Base-by-base conservation (phyloP, 441 rosid species). In the Adansonia madagascariensis region DNA sequence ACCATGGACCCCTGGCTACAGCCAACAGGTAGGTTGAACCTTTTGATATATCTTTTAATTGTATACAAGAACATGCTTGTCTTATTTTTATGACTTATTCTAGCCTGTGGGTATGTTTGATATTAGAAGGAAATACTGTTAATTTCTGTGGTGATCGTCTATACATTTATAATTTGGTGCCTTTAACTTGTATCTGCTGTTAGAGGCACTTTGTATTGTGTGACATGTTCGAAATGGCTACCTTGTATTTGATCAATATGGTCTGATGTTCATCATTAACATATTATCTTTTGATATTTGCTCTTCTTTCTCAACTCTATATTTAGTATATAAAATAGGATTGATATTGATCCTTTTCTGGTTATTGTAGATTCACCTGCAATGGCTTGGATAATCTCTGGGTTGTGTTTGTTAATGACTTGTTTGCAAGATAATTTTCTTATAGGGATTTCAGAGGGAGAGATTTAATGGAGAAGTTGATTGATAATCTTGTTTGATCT, bases 1-100 rank as follows among this genome's bases (percentile, higher is more conserved):
- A 49, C 97, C 88, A 44, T 89, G 91, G 92, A 80, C 88, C 81
- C 91, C 97, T n/a, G 89, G 86, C 76, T 94, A 91, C 86, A 83
- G 86, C 75, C 99, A 95, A 79, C 99, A 88, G 87, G 93, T 93
- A 77, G 24, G 6, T 69, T 64, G 59, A 8, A 12, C 64, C 8
- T 49, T 73, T 41, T 12, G 22, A 41, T 57, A 18, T 57, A 17
- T 17, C 15, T 57, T 57, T 20, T 41, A 6, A 47, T 69, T 69
- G 57, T 22, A 69, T 62, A 15, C 41, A 35, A 3, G 11, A 8
- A 24, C 4, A 69, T 47, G 7, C 73, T 24, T 14, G 55, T 67
- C 72, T 18, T 77, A 35, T 39, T 64, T 64, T 64, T 22, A 8
- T 64, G 43, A 17, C 22, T 3, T 24, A 20, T 47, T 8, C 41